A percentile compares a stretch with the other conserved stretches of the same genome.
phyloP scores from a whole-genome alignment of 768 basidiomycete genomes.

The Candolleomyces aberdarensis region DNA sequence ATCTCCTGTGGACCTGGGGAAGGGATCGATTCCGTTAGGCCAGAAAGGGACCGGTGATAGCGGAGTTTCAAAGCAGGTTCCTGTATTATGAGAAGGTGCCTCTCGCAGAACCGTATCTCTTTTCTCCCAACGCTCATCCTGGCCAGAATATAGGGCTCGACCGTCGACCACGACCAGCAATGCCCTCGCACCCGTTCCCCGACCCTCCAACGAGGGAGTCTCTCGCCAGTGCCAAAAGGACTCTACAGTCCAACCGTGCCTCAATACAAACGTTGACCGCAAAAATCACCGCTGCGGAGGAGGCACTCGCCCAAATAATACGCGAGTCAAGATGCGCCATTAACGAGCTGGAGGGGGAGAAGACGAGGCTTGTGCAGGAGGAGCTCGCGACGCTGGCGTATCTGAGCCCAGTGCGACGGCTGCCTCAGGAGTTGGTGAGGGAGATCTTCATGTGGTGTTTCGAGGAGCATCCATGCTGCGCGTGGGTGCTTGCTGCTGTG shows the following conservation, averaged over 20 bases:
- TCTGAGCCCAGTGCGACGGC: conserved; percentile 66
- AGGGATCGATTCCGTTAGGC: conserved; percentile 5
- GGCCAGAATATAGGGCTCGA: background rate
- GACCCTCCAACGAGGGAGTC: conserved; percentile 61
- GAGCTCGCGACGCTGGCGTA: conserved; percentile 56
- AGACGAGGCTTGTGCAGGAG: conserved; percentile 43
- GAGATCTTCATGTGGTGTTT: conserved; percentile 71
- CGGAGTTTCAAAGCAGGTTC: conserved; percentile 15
- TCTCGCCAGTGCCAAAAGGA: conserved; percentile 48
- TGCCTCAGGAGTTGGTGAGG: conserved; percentile 71
- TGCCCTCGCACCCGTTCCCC: conserved; percentile 27
- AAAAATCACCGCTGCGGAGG: conserved; percentile 53
- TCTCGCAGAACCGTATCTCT: conserved; percentile 7
- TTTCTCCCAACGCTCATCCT: conserved; percentile 2
- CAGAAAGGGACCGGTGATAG: conserved; percentile 15
- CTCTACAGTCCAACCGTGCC: conserved; percentile 35
- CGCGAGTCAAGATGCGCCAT: conserved; percentile 53
- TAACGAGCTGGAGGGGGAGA: conserved; percentile 49
- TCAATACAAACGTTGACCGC: conserved; percentile 34
- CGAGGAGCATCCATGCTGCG: conserved; percentile 66
- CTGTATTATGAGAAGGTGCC: conserved; percentile 13
- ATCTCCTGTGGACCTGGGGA: background rate
- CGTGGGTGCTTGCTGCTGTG: conserved; percentile 73
- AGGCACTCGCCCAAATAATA: conserved; percentile 56
- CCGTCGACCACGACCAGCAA: background rate